Conservation (phyloP, 805 yeast species). For the Barnettozyma botsteinii region DNA sequence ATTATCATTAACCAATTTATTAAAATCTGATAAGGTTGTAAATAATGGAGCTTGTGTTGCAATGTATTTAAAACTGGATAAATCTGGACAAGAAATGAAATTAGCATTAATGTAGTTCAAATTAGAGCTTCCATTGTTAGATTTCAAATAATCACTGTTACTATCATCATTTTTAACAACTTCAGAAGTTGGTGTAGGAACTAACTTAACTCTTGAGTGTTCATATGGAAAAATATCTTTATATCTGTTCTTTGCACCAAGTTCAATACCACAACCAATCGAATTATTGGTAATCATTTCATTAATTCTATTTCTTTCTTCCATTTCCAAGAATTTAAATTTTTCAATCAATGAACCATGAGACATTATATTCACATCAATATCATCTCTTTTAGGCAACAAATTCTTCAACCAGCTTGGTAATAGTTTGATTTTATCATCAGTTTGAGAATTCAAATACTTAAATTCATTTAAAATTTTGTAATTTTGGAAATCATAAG, state of each 20-base stretch:
- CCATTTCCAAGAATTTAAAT: conserved; percentile 61
- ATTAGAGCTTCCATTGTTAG: conserved; percentile 20
- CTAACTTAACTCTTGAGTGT: conserved; percentile 70
- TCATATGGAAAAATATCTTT: conserved; percentile 86
- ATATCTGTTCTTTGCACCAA: conserved; percentile 78
- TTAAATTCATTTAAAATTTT: conserved; percentile 20
- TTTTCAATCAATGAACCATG: conserved; percentile 35
- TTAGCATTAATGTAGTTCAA: conserved; percentile 84
- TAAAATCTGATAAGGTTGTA: conserved; percentile 75
- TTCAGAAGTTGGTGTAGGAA: conserved; percentile 11
- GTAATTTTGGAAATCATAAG: conserved; percentile 18
- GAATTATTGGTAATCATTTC: conserved; percentile 25
- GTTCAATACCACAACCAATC: conserved; percentile 56
- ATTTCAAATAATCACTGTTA: conserved; percentile 17
- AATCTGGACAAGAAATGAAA: conserved; percentile 37
- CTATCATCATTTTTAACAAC: neutral
- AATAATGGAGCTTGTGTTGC: conserved; percentile 88
- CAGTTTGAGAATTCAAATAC: conserved; percentile 7
- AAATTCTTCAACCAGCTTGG: conserved; percentile 50
- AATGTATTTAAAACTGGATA: conserved; percentile 43
- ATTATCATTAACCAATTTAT: conserved; percentile 68
- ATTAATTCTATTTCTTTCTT: conserved; percentile 64
- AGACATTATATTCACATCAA: conserved; percentile 13
- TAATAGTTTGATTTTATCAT: conserved; percentile 20
- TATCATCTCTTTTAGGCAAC: conserved; percentile 13